Conservation (phyloP, 2,329 filamentous ascomycete genomes). For the Phaeosphaeriaceae sp. region DNA sequence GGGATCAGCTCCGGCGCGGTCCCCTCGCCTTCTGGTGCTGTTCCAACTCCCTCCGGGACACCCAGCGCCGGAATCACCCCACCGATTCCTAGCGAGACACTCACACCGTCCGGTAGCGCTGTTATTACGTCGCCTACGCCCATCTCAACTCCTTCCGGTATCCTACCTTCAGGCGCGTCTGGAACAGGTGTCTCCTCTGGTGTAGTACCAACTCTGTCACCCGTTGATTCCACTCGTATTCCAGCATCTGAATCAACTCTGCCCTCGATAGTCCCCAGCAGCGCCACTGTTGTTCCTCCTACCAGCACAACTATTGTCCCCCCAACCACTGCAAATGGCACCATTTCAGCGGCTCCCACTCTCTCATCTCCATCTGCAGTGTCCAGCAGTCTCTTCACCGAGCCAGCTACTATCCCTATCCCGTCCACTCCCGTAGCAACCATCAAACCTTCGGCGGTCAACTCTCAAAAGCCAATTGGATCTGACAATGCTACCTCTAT, state of each 20-base stretch:
- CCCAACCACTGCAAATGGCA: slow-evolving; percentile 16
- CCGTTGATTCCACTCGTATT: slow-evolving; percentile 16
- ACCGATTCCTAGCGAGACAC: slow-evolving; percentile 3
- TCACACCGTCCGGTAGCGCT: background rate
- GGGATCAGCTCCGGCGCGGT: slow-evolving; percentile 10
- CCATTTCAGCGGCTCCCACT: slow-evolving; percentile 13
- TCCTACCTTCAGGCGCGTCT: background rate
- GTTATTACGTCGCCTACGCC: background rate
- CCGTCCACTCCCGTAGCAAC: slow-evolving; percentile 8
- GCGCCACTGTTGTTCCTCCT: slow-evolving; percentile 8
- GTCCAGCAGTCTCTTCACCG: slow-evolving; percentile 5
- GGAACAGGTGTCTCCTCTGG: slow-evolving; percentile 9
- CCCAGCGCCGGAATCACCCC: slow-evolving; percentile 9
- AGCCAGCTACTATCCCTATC: slow-evolving; percentile 20
- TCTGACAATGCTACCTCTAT: slow-evolving; percentile 53
- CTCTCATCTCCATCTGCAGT: slow-evolving; percentile 3
- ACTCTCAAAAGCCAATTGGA: slow-evolving; percentile 55
- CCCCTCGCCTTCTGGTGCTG: slow-evolving; percentile 6
- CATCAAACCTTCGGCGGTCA: slow-evolving; percentile 34
- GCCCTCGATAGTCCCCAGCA: slow-evolving; percentile 14
- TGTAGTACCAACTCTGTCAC: slow-evolving; percentile 2
- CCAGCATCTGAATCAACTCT: slow-evolving; percentile 25
- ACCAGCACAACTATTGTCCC: slow-evolving; percentile 15
- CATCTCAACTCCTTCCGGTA: slow-evolving; percentile 5
- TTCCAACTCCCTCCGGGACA: slow-evolving; percentile 3